Evolutionary conservation across 2,329 filamentous ascomycete species (phyloP).

Genomic region (Periconia digitata): DNA sequence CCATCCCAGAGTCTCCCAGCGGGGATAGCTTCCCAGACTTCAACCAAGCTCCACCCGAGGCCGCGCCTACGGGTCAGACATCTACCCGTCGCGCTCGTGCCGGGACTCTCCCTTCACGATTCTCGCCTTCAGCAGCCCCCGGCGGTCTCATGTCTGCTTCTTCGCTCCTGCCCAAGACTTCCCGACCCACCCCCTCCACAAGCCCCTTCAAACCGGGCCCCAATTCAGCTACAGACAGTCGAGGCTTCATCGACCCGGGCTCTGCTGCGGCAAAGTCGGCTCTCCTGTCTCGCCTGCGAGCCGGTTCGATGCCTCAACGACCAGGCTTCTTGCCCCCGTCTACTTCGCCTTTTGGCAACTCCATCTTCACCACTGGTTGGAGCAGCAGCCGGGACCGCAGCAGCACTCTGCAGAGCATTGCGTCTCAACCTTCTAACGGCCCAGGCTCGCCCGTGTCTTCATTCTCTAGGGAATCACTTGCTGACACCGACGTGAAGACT

Average conservation of each 20-base stretch:
- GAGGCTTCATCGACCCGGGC: constrained; percentile 45
- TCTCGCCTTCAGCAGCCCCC: constrained; percentile 73
- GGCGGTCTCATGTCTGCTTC: constrained; percentile 57
- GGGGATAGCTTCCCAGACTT: constrained; percentile 92
- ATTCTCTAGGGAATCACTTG: constrained; percentile 80
- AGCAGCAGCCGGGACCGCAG: constrained; percentile 77
- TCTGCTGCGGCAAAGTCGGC: constrained; percentile 65
- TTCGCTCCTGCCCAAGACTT: constrained; percentile 71
- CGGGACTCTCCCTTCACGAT: constrained; percentile 93
- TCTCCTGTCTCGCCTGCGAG: constrained; percentile 80
- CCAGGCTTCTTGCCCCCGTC: constrained; percentile 63
- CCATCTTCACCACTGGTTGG: constrained; percentile 87
- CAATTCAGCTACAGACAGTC: constrained; percentile 41
- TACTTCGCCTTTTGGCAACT: constrained; percentile 76
- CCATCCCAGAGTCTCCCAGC: constrained; percentile 93
- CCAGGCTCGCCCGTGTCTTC: constrained; percentile 84
- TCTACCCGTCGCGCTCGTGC: constrained; percentile 80
- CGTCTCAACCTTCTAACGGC: constrained; percentile 82
- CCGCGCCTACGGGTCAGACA: constrained; percentile 57
- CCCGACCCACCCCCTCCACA: constrained; percentile 81
- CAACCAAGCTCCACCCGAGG: constrained; percentile 68
- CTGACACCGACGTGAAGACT: constrained; percentile 87
- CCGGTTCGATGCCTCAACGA: constrained; percentile 91
- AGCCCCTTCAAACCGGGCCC: constrained; percentile 78
- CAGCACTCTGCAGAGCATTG: constrained; percentile 85